Evolutionary conservation across 495 filamentous ascomycete species (phyloP).

Genomic region (Aspergillus olivimuriae): DNA sequence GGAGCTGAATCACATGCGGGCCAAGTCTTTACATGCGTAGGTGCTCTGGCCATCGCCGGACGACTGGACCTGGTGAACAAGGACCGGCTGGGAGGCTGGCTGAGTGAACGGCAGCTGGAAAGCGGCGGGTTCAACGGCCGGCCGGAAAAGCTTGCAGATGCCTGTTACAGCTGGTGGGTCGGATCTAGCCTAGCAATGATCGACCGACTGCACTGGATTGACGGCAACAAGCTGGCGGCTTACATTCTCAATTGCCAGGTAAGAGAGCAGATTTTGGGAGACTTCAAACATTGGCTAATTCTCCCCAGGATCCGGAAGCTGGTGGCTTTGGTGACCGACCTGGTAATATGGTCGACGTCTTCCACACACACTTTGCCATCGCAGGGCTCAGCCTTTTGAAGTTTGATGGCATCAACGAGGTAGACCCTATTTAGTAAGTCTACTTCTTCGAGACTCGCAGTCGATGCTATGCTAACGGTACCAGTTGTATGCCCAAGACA

Average conservation of each 20-base stretch:
- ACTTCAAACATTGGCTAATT: conserved; percentile 10
- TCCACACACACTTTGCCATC: conserved; percentile 86
- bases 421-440: conserved; percentile 84
- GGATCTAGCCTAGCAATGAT: conserved; percentile 84
- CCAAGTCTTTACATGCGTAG: conserved; percentile 94
- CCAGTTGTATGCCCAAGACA: conserved; percentile 68
- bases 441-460: background rate
- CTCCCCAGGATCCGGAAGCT: conserved; percentile 61
- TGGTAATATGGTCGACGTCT: conserved; percentile 93
- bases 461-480: conserved; percentile 2
- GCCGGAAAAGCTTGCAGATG: conserved; percentile 93
- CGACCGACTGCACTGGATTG: conserved; percentile 83
- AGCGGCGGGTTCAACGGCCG: conserved; percentile 88
- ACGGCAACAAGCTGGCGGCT: conserved; percentile 62
- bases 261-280: conserved; percentile 14
- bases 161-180: conserved; percentile 99
- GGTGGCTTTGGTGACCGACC: conserved; percentile 89
- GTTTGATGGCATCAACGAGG: conserved; percentile 65
- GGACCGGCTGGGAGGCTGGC: conserved; percentile 78
- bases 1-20: conserved; percentile 89
- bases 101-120: conserved; percentile 84
- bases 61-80: conserved; percentile 76
- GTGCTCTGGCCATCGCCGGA: conserved; percentile 73
- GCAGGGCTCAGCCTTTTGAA: conserved; percentile 80
- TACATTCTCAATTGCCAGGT: conserved; percentile 85